These are phyloP conservation scores for Schwanniomyces polymorphus DNA, from an alignment of 805 yeast species.

Conservation along the genomic window DNA sequence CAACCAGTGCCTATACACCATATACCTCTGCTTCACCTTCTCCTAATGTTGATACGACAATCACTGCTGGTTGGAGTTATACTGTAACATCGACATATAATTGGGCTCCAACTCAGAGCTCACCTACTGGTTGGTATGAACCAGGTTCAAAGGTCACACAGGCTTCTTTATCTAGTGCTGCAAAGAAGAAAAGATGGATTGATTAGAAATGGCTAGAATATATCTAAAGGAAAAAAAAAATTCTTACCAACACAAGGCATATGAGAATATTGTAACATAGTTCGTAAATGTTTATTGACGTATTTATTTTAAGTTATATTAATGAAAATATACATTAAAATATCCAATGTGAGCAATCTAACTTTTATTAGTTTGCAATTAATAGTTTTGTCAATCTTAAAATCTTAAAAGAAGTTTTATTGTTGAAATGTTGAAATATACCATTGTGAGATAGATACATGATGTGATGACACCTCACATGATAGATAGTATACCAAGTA, in stretches of 20 bases:
- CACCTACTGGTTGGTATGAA: conserved; percentile 65
- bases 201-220: conserved; percentile 14
- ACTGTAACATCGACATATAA: conserved; percentile 62
- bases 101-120: conserved; percentile 69
- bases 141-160: conserved; percentile 51
- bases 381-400: no score
- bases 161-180: conserved; percentile 35
- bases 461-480: no score
- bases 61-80: conserved; percentile 85
- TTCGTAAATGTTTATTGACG: no score
- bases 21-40: conserved; percentile 47
- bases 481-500: no score
- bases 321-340: no score
- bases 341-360: no score
- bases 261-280: no score
- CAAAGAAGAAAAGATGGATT: conserved; percentile 41
- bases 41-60: conserved; percentile 58
- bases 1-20: conserved; percentile 63
- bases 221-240: neutral
- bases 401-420: no score
- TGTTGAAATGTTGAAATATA: no score
- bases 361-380: no score
- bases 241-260: neutral
- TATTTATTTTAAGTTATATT: no score
- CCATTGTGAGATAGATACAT: no score